These are phyloP conservation scores for Rehmannia glutinosa DNA, from an alignment of 257 asterid genomes.

Conservation along the genomic window DNA sequence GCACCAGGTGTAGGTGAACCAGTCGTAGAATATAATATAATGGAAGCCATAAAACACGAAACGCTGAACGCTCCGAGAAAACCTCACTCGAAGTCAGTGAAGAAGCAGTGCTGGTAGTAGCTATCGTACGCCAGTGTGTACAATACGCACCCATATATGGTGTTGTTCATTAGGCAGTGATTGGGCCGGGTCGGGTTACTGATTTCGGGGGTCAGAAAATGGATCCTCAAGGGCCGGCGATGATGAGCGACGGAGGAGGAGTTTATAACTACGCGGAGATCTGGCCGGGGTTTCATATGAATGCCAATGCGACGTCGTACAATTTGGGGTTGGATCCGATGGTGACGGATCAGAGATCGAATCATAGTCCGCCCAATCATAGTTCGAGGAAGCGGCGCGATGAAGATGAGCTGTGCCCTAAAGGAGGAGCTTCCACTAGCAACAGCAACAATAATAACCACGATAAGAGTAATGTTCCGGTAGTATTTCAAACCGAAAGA, in stretches of 20 bases:
- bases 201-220: slow-evolving; percentile 6
- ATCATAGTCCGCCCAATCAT: neutral
- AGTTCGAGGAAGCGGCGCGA: slow-evolving; percentile 30
- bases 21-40: neutral
- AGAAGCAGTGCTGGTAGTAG: slow-evolving; percentile 10
- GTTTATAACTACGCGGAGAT: slow-evolving; percentile 32
- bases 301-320: slow-evolving; percentile 28
- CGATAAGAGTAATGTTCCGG: slow-evolving; percentile 14
- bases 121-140: slow-evolving; percentile 28
- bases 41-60: slow-evolving; percentile 13
- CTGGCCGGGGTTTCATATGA: slow-evolving; percentile 39
- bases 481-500: neutral
- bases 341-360: slow-evolving; percentile 27
- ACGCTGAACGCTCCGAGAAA: slow-evolving; percentile 26
- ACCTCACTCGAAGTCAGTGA: slow-evolving; percentile 31
- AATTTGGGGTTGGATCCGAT: slow-evolving; percentile 29
- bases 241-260: slow-evolving; percentile 30
- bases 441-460: slow-evolving; percentile 15
- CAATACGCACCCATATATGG: slow-evolving; percentile 17
- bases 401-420: slow-evolving; percentile 19
- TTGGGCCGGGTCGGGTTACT: slow-evolving; percentile 6
- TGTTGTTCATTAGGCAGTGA: neutral
- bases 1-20: slow-evolving; percentile 17
- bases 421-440: slow-evolving; percentile 32
- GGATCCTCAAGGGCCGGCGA: slow-evolving; percentile 32